A percentile compares a stretch with the other conserved stretches of the same genome.
Conservation (phyloP, 257 asterid species). For the Solanum gandarillasii region DNA sequence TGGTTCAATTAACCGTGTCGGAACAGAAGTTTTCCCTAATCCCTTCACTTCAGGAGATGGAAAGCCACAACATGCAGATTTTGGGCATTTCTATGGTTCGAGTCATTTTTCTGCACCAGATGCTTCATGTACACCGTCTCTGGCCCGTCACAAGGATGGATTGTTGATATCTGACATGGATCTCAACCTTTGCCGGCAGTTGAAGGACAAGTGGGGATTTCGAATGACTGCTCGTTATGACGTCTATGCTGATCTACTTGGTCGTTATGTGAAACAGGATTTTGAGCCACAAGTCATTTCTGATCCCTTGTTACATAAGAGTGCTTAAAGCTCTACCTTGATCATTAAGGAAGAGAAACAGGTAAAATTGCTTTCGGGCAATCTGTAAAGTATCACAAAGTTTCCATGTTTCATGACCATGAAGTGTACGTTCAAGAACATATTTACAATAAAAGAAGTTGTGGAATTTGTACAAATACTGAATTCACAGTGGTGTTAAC, state of each 20-base stretch:
- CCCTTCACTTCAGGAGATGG: constrained; percentile 96
- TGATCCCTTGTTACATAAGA: constrained; percentile 63
- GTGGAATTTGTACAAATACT: background rate
- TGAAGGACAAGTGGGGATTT: constrained; percentile 95
- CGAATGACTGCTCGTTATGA: constrained; percentile 94
- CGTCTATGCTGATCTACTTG: constrained; percentile 50
- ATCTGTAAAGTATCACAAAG: background rate
- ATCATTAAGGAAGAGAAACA: background rate
- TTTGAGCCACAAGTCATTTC: constrained; percentile 78
- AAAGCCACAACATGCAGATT: constrained; percentile 78
- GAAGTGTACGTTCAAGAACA: background rate
- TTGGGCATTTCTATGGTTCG: constrained; percentile 94
- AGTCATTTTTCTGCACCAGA: constrained; percentile 87
- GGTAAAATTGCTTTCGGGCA: background rate
- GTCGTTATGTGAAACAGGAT: constrained; percentile 59
- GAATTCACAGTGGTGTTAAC: background rate
- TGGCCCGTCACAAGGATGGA: constrained; percentile 70
- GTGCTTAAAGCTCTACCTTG: constrained; percentile 2
- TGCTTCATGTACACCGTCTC: constrained; percentile 83
- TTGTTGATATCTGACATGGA: constrained; percentile 72
- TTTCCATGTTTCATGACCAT: background rate
- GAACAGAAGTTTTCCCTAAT: constrained; percentile 80
- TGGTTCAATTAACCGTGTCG: constrained; percentile 83
- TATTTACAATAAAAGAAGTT: background rate
- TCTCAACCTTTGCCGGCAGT: constrained; percentile 79